Percentiles rank a stretch among this genome's conserved stretches.
phyloP scores from a whole-genome alignment of 2,329 filamentous ascomycete genomes.

The Fusarium globosum region DNA sequence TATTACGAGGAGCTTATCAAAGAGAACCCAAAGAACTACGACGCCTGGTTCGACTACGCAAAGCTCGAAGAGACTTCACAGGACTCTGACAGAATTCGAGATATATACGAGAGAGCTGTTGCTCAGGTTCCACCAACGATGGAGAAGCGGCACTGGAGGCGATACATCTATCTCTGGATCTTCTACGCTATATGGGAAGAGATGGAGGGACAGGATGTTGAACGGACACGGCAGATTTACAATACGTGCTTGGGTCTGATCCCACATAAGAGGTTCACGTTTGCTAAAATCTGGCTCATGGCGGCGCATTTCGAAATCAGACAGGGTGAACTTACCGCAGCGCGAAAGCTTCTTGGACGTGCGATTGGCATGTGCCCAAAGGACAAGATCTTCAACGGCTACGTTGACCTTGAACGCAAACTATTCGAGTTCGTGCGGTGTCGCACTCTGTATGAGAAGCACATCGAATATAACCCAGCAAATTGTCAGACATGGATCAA shows the following conservation, averaged over 20 bases:
- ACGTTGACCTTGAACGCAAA: slow-evolving; percentile 91
- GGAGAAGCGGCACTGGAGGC: slow-evolving; percentile 96
- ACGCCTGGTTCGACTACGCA: slow-evolving; percentile 96
- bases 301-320: slow-evolving; percentile 94
- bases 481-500: slow-evolving; percentile 97
- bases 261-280: slow-evolving; percentile 97
- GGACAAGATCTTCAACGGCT: slow-evolving; percentile 92
- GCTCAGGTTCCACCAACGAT: slow-evolving; percentile 94
- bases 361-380: slow-evolving; percentile 96
- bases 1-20: slow-evolving; percentile 95
- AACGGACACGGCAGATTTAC: slow-evolving; percentile 89
- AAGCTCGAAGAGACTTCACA: slow-evolving; percentile 87
- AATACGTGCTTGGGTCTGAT: slow-evolving; percentile 87
- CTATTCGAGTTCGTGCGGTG: slow-evolving; percentile 95
- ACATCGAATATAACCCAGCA: slow-evolving; percentile 89
- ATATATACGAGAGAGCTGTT: slow-evolving; percentile 95
- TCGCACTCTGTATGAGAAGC: slow-evolving; percentile 91
- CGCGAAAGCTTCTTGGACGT: slow-evolving; percentile 88
- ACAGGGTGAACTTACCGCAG: slow-evolving; percentile 81
- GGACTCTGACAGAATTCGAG: slow-evolving; percentile 84
- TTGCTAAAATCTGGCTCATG: slow-evolving; percentile 94
- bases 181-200: slow-evolving; percentile 98
- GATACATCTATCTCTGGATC: slow-evolving; percentile 98
- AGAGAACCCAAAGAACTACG: slow-evolving; percentile 96
- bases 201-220: slow-evolving; percentile 80